Evolutionary conservation across 306 rosid genomes (phyloP), one percentile per base, ranked within the genome.

Genomic region (Trifolium pratense): DNA sequence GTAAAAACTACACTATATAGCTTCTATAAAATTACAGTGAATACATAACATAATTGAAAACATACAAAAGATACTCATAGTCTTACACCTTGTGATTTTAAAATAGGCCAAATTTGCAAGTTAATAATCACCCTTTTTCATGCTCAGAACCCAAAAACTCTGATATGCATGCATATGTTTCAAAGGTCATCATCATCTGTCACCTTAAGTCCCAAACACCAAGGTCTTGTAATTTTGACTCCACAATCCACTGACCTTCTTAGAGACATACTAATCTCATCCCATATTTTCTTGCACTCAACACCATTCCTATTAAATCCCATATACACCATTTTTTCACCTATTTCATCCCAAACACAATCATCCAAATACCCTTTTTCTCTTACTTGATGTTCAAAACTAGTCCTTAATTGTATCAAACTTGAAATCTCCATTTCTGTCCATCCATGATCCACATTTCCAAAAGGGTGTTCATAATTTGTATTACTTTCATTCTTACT

Each of bases 181-280:
- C 83, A 80, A 77, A 86, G 58, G 53, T 76, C 81, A 57, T 78
- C 81, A 73, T 80, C 88, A 78, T 80, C 85, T 55, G 76, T 86
- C 53, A 85, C 76, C 78, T 79, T 86, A 69, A 87, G 86, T 78
- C 89, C 91, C 87, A 83, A 80, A 76, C 73, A 73, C 82, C 82
- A 64, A 49, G 84, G 80, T 65, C 76, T 84, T 56, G 79, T 76
- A 6, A 10, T 21, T 77, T 68, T 78, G n/a, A 26, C 63, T 58
- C 37, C 57, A 68, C 52, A 53, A 40, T 62, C 77, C 49, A 62
- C 78, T 78, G 77, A 78, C 70, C 79, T 85, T 81, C 78, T 82
- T 0, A 75, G 81, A 45, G 81, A 78, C 2, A 78, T 39, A 82
- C 83, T 74, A 59, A 71, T 75, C 71, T 74, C 79, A 82, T 84